Percentiles rank a stretch among this genome's conserved stretches.
Conservation (phyloP, 2,329 filamentous ascomycete species). For the Penicillium sp. region DNA sequence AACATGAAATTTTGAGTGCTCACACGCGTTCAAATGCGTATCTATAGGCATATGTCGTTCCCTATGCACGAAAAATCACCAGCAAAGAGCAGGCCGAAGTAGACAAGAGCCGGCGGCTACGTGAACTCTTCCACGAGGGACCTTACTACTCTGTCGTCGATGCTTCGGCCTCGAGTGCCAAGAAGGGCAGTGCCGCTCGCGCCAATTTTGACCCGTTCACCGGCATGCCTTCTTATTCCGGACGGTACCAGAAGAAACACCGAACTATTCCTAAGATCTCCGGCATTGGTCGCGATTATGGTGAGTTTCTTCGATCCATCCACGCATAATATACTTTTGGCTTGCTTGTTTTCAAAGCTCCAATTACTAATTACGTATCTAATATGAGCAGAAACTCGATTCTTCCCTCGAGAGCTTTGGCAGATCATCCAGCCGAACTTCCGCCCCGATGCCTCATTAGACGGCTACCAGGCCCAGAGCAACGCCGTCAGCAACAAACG, state of each 20-base stretch:
- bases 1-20: not conserved
- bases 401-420: conserved; percentile 60
- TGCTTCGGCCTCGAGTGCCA: conserved; percentile 36
- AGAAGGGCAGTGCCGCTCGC: conserved; percentile 45
- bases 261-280: conserved; percentile 55
- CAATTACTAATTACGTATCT: not conserved
- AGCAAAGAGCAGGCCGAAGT: conserved; percentile 48
- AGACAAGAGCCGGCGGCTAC: conserved; percentile 51
- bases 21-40: not conserved
- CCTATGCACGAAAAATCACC: conserved; percentile 33
- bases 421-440: conserved; percentile 51
- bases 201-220: conserved; percentile 60
- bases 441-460: conserved; percentile 35
- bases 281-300: conserved; percentile 48
- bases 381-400: conserved; percentile 48
- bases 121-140: conserved; percentile 57
- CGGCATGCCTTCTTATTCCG: conserved; percentile 60
- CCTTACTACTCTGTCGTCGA: conserved; percentile 58
- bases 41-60: conserved; percentile 39
- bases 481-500: conserved; percentile 28
- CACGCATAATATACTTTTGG: not conserved
- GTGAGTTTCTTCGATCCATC: conserved; percentile 37
- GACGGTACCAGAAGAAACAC: conserved; percentile 57
- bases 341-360: not conserved
- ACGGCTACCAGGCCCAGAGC: conserved; percentile 24